Evolutionary conservation across 129 eudicot genomes (phyloP), one percentile per base, ranked within the genome.

Genomic region (Saussurea involucrata): DNA sequence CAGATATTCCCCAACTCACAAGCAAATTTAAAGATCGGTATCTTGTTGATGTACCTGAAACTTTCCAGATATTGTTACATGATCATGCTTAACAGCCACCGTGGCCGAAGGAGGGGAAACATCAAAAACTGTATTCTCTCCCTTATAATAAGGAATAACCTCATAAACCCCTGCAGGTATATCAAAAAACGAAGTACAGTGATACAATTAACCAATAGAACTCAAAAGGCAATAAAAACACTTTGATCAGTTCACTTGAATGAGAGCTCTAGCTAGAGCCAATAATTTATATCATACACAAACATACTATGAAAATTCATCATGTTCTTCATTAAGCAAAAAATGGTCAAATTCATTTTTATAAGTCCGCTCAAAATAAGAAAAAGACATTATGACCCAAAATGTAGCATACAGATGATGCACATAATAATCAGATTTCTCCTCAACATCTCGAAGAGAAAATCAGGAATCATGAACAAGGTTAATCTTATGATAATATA

Each of bases 121-220:
- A 78, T 95, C 99, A 88, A 95, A 95, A 49, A 92, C 87, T 36
- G 99, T 95, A 61, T 95, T 95, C 77, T 95, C 99, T 12, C 99
- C 99, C 89, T 95, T 95, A 88, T 95, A 95, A 69, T 88, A 95
- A 46, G 99, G 97, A 69, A 95, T 74, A 76, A 95, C 89, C 89
- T 95, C 87, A 75, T 95, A 95, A 46, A 58, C 76, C 42, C 99
- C 99, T 95, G 93, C 58, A 84, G 11, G 79, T 55, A 71, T 36
- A 71, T 76, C 70, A 83, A 68, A 77, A 69, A 53, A 79, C 10
- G 24, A 79, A 85, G 73, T 17, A 18, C 46, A 76, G 66, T 64
- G 55, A 69, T 65, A 36, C 28, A 55, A 63, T 17, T 49, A 46
- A 49, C 58, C 53, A 24, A 8, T 34, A 24, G 21, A 66, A 53